phyloP scores from a whole-genome alignment of 345 rosid genomes.

The Citrus reticulata region DNA sequence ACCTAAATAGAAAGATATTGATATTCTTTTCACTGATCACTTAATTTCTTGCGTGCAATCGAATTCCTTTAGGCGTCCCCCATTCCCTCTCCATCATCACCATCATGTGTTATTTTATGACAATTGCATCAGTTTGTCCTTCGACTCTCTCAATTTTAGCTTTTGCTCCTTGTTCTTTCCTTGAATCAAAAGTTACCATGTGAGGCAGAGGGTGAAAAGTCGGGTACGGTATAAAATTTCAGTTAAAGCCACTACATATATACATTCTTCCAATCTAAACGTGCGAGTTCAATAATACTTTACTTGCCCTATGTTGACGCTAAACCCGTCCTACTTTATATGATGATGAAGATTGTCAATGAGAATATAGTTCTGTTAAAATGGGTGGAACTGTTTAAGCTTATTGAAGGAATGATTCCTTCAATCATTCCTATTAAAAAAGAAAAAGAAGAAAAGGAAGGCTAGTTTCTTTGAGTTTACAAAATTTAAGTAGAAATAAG shows the following conservation, averaged over 20 bases:
- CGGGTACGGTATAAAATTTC: too few relatives aligned
- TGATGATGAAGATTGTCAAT: background rate
- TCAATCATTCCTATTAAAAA: background rate
- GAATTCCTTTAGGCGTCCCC: slow-evolving; percentile 11
- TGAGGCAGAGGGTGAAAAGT: background rate
- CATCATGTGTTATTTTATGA: slow-evolving; percentile 5
- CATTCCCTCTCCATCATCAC: background rate
- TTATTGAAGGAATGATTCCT: background rate
- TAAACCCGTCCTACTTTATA: background rate
- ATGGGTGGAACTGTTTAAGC: background rate
- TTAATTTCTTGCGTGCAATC: slow-evolving; percentile 24
- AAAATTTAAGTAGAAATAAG: background rate
- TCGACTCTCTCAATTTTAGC: background rate
- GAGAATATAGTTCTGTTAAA: background rate
- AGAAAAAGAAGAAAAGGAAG: background rate
- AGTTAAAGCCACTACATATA: background rate
- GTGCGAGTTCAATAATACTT: background rate
- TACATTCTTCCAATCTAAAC: background rate
- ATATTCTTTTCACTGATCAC: slow-evolving; percentile 18
- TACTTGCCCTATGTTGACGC: background rate
- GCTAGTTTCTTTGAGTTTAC: background rate
- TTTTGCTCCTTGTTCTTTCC: background rate
- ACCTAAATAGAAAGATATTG: slow-evolving; percentile 16
- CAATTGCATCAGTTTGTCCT: slow-evolving; percentile 4
- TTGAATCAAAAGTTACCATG: background rate